These are phyloP conservation scores for Termitomyces sp. DNA, from an alignment of 768 basidiomycete species.

Conservation along the genomic window DNA sequence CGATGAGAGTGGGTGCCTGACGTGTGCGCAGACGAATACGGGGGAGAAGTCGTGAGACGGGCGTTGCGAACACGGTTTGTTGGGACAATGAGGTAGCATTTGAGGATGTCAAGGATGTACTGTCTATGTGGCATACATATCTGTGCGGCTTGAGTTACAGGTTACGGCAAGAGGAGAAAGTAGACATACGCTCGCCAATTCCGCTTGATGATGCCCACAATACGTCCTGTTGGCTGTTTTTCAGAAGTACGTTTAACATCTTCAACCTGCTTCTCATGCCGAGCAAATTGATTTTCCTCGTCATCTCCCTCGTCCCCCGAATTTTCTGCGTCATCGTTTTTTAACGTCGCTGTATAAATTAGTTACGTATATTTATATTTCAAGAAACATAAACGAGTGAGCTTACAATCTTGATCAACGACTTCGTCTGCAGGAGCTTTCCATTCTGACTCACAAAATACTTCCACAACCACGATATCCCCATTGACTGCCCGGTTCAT, in stretches of 20 bases:
- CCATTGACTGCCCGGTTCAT: constrained; percentile 97
- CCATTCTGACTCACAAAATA: constrained; percentile 88
- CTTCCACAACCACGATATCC: constrained; percentile 86
- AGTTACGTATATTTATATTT: background rate
- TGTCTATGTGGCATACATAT: constrained; percentile 94
- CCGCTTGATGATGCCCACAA: constrained; percentile 90
- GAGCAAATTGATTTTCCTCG: constrained; percentile 31
- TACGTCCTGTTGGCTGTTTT: constrained; percentile 84
- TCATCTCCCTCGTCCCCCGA: constrained; percentile 54
- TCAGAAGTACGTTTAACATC: constrained; percentile 37
- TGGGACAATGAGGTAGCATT: constrained; percentile 74
- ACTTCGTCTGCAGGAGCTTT: constrained; percentile 89
- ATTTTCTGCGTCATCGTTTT: constrained; percentile 83
- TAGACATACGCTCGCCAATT: constrained; percentile 85
- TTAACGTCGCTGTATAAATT: constrained; percentile 55
- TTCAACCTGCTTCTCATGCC: constrained; percentile 38
- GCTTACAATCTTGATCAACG: constrained; percentile 83
- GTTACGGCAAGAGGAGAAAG: background rate
- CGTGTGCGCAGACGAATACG: constrained; percentile 93
- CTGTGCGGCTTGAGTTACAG: constrained; percentile 27
- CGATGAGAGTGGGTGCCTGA: constrained; percentile 82
- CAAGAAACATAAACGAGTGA: background rate
- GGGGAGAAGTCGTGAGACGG: constrained; percentile 86
- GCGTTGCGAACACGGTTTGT: constrained; percentile 92
- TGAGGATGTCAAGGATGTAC: constrained; percentile 76